Evolutionary conservation across 495 filamentous ascomycete genomes (phyloP).

Genomic region (Polyplosphaeria fusca): DNA sequence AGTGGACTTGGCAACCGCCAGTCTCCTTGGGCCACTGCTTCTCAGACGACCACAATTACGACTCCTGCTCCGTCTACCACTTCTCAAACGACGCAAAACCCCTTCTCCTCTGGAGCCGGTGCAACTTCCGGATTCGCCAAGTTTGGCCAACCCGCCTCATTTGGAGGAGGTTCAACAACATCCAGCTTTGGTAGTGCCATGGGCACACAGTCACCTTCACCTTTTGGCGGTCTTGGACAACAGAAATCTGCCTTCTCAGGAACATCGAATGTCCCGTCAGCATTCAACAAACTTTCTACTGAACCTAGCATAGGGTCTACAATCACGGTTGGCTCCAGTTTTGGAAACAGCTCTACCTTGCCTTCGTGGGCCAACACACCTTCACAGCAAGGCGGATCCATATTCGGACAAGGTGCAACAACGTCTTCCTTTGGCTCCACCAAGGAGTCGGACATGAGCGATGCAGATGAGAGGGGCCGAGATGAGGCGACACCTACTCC

Average conservation of each 20-base stretch:
- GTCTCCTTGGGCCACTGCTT: constrained; percentile 45
- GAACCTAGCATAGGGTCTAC: constrained; percentile 43
- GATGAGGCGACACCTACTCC: constrained; percentile 33
- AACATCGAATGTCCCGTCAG: neutral
- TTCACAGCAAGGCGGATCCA: constrained; percentile 10
- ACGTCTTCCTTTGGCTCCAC: constrained; percentile 22
- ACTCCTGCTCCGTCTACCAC: constrained; percentile 14
- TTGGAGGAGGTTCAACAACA: constrained; percentile 18
- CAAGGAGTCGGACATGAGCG: constrained; percentile 30
- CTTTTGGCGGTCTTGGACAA: constrained; percentile 5
- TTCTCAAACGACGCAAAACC: neutral
- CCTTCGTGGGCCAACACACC: constrained; percentile 29
- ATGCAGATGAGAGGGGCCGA: constrained; percentile 25
- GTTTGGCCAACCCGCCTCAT: constrained; percentile 11
- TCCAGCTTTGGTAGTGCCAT: constrained; percentile 28
- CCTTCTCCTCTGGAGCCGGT: constrained; percentile 24
- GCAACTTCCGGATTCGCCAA: constrained; percentile 18
- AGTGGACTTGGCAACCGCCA: constrained; percentile 39
- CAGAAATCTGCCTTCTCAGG: constrained; percentile 16
- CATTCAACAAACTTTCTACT: constrained; percentile 12
- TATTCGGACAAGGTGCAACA: constrained; percentile 23
- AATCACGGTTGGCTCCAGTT: constrained; percentile 37
- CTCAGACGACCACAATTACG: constrained; percentile 27
- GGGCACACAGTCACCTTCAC: constrained; percentile 7
- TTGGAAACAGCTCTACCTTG: constrained; percentile 29